Evolutionary conservation across 306 rosid genomes (phyloP).

Genomic region (Lablab purpureus): DNA sequence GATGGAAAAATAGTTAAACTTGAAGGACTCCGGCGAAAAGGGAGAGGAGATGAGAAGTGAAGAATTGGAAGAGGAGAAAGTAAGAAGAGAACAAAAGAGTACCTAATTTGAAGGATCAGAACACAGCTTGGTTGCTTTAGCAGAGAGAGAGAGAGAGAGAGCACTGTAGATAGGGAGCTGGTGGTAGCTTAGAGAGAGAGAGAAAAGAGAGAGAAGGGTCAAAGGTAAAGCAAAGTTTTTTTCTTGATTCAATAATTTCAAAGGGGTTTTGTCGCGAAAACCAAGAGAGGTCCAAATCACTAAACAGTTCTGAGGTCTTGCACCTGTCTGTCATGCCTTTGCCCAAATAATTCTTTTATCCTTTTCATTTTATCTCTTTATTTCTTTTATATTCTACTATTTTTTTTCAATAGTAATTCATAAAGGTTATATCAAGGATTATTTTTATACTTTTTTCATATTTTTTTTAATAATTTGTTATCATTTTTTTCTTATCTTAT

Average conservation of each 20-base stretch:
- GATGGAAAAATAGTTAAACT: constrained; percentile 51
- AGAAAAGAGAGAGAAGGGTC: constrained; percentile 63
- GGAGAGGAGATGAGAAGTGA: constrained; percentile 44
- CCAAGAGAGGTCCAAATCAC: constrained; percentile 65
- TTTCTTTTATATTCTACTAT: neutral
- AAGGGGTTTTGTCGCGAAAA: constrained; percentile 59
- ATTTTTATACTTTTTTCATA: too few relatives aligned
- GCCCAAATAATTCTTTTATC: constrained; percentile 40
- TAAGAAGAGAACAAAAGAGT: constrained; percentile 54
- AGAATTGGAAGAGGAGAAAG: constrained; percentile 57
- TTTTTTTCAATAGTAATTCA: neutral
- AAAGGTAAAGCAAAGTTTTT: constrained; percentile 57
- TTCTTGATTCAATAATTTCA: constrained; percentile 53
- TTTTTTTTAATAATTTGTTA: too few relatives aligned
- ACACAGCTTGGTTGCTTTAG: constrained; percentile 58
- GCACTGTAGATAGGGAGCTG: constrained; percentile 48
- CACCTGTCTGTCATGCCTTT: constrained; percentile 59
- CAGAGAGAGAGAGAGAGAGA: constrained; percentile 46
- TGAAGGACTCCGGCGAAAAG: constrained; percentile 29
- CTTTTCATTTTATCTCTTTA: neutral
- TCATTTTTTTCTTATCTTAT: too few relatives aligned
- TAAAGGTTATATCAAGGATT: neutral
- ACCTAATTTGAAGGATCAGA: constrained; percentile 69
- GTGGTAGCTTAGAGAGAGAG: constrained; percentile 42
- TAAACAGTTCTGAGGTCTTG: constrained; percentile 58